Evolutionary conservation across 192 early-diverging fungal species (phyloP).

Genomic region (Entophlyctis helioformis): DNA sequence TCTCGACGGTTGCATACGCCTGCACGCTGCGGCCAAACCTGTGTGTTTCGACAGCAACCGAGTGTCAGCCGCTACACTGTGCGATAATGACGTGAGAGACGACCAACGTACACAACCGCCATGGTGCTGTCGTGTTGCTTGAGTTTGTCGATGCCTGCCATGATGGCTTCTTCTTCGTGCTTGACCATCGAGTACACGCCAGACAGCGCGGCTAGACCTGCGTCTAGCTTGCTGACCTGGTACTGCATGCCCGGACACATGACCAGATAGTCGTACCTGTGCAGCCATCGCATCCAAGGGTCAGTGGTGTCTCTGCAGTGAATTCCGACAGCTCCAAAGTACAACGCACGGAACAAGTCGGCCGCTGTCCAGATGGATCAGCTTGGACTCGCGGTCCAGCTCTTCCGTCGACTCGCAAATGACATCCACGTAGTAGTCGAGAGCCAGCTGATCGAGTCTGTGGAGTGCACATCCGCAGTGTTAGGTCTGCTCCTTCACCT

Average conservation of each 20-base stretch:
- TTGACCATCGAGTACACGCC: conserved; percentile 20
- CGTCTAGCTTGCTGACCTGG: conserved; percentile 7
- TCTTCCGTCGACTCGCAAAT: conserved; percentile 15
- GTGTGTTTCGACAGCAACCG: too few species aligned
- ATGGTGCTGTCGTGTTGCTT: too few species aligned
- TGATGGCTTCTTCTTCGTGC: conserved; percentile 1
- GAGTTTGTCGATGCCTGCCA: conserved; percentile 2
- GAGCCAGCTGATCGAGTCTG: conserved; percentile 31
- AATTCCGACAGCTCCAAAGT: background rate
- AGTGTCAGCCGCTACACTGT: too few species aligned
- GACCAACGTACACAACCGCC: too few species aligned
- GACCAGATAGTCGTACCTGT: conserved; percentile 38
- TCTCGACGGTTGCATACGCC: conserved; percentile 26
- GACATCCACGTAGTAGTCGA: conserved; percentile 26
- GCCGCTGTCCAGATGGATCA: conserved; percentile 15
- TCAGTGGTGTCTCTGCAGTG: background rate
- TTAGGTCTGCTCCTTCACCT: too few species aligned
- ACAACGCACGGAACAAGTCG: conserved; percentile 13
- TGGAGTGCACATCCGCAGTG: too few species aligned
- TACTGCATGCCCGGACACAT: conserved; percentile 36
- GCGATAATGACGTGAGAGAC: too few species aligned
- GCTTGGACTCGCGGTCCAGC: conserved; percentile 24
- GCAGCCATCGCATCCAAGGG: too few species aligned
- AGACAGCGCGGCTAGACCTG: conserved; percentile 8
- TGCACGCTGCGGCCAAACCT: conserved; percentile 31